These are phyloP conservation scores for Incumbomyces lentus DNA, from an alignment of 2,329 filamentous ascomycete species.

Conservation along the genomic window DNA sequence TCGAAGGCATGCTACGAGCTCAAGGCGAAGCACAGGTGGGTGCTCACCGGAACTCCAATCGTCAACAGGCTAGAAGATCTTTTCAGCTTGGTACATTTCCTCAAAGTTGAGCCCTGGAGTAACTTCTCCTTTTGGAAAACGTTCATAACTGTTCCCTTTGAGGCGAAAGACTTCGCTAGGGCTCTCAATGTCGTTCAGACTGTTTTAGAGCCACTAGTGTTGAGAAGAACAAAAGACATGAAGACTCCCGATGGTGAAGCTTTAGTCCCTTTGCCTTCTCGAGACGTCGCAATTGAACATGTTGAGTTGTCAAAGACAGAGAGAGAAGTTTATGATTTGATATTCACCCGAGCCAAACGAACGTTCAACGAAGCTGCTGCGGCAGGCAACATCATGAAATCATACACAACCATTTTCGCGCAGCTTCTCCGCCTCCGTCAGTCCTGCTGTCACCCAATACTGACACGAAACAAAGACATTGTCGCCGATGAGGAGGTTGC, in stretches of 20 bases:
- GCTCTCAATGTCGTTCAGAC: slow-evolving; percentile 96
- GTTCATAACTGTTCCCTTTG: slow-evolving; percentile 94
- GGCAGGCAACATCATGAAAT: slow-evolving; percentile 85
- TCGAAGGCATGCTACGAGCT: slow-evolving; percentile 91
- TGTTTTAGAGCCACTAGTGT: slow-evolving; percentile 87
- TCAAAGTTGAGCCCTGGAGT: slow-evolving; percentile 93
- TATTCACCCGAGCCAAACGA: slow-evolving; percentile 70
- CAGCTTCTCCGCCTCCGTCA: slow-evolving; percentile 89
- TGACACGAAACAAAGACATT: slow-evolving; percentile 75
- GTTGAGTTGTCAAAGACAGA: slow-evolving; percentile 78
- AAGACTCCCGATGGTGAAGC: slow-evolving; percentile 78
- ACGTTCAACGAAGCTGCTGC: slow-evolving; percentile 81
- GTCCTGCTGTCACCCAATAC: slow-evolving; percentile 82
- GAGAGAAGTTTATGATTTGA: slow-evolving; percentile 83
- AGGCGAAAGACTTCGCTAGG: slow-evolving; percentile 86
- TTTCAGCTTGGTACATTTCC: slow-evolving; percentile 83
- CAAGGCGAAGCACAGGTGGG: slow-evolving; percentile 77
- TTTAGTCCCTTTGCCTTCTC: slow-evolving; percentile 70
- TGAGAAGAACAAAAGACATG: slow-evolving; percentile 95
- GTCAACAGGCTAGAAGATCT: slow-evolving; percentile 92
- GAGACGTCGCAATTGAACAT: slow-evolving; percentile 73
- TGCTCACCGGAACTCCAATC: slow-evolving; percentile 87
- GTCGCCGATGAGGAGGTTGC: slow-evolving; percentile 83
- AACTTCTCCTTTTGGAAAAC: slow-evolving; percentile 99
- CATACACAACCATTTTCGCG: slow-evolving; percentile 93